Evolutionary conservation across 2,329 filamentous ascomycete species (phyloP).

Genomic region (Sclerotinia sclerotiorum): DNA sequence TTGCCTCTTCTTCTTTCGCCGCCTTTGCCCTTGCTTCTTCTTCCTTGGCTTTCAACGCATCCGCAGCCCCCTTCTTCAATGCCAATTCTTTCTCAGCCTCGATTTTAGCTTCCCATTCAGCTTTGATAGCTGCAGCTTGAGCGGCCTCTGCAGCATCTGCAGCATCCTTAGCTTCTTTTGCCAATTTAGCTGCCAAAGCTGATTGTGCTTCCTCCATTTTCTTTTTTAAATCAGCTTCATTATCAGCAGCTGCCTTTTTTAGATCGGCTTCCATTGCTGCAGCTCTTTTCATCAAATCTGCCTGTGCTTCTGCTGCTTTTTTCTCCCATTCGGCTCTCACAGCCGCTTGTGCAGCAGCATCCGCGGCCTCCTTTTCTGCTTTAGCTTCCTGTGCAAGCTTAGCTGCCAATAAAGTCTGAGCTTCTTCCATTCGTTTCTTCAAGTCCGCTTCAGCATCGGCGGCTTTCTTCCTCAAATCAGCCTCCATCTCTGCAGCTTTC

Average conservation of each 20-base stretch:
- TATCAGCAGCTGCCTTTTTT: constrained; percentile 41
- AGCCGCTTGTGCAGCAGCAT: constrained; percentile 19
- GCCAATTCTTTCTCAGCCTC: constrained; percentile 30
- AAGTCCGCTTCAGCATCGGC: constrained; percentile 29
- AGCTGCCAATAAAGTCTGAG: constrained; percentile 18
- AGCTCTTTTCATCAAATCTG: constrained; percentile 40
- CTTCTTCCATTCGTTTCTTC: constrained; percentile 31
- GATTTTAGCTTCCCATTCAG: constrained; percentile 49
- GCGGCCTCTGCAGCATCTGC: constrained; percentile 36
- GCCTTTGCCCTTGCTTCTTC: constrained; percentile 47
- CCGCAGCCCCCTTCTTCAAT: constrained; percentile 34
- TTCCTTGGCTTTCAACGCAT: constrained; percentile 37
- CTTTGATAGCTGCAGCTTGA: constrained; percentile 46
- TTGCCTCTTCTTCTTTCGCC: constrained; percentile 51
- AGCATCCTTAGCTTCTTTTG: constrained; percentile 37
- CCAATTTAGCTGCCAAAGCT: constrained; percentile 19
- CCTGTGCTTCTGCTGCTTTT: constrained; percentile 30
- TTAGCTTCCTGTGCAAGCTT: constrained; percentile 26
- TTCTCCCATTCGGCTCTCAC: constrained; percentile 29
- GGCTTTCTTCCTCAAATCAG: constrained; percentile 25
- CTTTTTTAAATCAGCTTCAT: constrained; percentile 23
- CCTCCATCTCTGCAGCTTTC: constrained; percentile 22
- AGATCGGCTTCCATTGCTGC: constrained; percentile 40
- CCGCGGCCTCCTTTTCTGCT: constrained; percentile 27
- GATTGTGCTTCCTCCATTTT: constrained; percentile 23